Percentiles rank a stretch among this genome's conserved stretches.
Evolutionary conservation across 2,329 filamentous ascomycete genomes (phyloP).

Genomic region (Beauveria caledonica): DNA sequence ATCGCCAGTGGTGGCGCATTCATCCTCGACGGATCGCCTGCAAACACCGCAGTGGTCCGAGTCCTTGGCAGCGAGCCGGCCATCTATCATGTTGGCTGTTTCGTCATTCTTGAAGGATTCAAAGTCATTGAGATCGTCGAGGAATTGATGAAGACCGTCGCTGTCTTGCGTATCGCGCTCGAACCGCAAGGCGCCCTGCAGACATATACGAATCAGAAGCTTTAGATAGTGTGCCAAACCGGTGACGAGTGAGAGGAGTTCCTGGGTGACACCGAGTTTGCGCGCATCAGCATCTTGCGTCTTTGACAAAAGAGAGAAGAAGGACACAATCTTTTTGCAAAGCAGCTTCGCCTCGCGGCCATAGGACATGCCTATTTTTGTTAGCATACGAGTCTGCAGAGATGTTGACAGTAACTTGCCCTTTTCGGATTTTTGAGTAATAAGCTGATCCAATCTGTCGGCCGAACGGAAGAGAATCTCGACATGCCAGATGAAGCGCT

Average conservation of each 20-base stretch:
- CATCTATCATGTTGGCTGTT: conserved; percentile 54
- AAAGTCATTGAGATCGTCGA: conserved; percentile 77
- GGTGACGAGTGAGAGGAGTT: conserved; percentile 93
- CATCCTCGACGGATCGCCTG: conserved; percentile 85
- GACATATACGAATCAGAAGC: conserved; percentile 89
- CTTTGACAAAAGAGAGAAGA: conserved; percentile 91
- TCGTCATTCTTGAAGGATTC: conserved; percentile 69
- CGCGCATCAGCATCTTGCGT: conserved; percentile 85
- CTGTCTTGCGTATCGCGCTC: conserved; percentile 73
- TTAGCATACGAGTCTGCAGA: neutral
- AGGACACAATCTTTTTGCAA: conserved; percentile 99
- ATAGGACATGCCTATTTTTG: conserved; percentile 66
- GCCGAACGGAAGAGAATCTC: conserved; percentile 86
- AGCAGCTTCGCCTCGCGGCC: conserved; percentile 93
- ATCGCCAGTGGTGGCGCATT: conserved; percentile 69
- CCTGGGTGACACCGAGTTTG: conserved; percentile 92
- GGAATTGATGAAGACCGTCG: conserved; percentile 71
- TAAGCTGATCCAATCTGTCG: conserved; percentile 71
- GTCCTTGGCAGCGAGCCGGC: conserved; percentile 61
- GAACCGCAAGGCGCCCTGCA: conserved; percentile 85
- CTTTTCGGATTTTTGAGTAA: conserved; percentile 63
- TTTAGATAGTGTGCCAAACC: conserved; percentile 96
- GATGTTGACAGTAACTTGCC: conserved; percentile 40
- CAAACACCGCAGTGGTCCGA: conserved; percentile 82
- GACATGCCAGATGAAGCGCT: conserved; percentile 93